phyloP scores from a whole-genome alignment of 148 eudicot species.

The Vaccinium corymbosum region DNA sequence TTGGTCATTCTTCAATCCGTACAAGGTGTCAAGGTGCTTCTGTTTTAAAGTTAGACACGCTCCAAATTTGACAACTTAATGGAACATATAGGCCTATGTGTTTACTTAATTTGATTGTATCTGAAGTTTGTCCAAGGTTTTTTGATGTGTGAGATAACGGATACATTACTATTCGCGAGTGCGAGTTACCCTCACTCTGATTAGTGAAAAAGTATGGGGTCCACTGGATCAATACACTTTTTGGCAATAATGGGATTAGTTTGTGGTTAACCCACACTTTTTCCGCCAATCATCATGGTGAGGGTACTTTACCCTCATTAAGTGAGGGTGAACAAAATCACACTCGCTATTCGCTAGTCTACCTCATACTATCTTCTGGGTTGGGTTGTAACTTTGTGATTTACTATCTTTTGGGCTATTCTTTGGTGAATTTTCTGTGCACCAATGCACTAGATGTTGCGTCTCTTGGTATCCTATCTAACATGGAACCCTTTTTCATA shows the following conservation, averaged over 20 bases:
- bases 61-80: neutral
- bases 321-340: too few relatives aligned
- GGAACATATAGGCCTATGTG: neutral
- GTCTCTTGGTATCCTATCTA: neutral
- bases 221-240: too few relatives aligned
- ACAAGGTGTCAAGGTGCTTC: neutral
- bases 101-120: neutral
- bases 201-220: too few relatives aligned
- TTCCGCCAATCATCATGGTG: too few relatives aligned
- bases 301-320: too few relatives aligned
- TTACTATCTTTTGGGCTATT: neutral
- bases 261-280: too few relatives aligned
- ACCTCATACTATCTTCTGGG: neutral
- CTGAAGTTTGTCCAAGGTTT: neutral
- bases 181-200: too few relatives aligned
- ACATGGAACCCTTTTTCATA: neutral
- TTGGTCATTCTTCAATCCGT: neutral
- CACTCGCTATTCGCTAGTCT: neutral
- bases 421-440: neutral
- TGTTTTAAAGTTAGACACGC: neutral
- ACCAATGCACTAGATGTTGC: neutral
- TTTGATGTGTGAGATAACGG: neutral
- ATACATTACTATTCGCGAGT: neutral
- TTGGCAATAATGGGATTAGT: too few relatives aligned
- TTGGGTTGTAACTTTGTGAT: neutral